These are phyloP conservation scores for Erucastrum elatum DNA, from an alignment of 345 rosid genomes.

Conservation along the genomic window DNA sequence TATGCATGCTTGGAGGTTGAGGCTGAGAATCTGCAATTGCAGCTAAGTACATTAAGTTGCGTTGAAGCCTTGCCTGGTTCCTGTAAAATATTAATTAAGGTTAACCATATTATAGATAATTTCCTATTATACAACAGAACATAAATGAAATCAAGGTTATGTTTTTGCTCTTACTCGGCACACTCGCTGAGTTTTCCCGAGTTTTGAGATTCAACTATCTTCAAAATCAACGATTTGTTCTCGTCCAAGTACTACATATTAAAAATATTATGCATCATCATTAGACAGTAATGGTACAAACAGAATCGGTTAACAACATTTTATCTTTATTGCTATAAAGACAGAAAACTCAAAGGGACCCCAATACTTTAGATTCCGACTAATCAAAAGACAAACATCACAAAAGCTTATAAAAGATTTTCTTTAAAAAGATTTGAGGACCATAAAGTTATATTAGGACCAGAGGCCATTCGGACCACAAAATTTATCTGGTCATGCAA, in stretches of 20 bases:
- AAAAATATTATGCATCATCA: conserved; percentile 11
- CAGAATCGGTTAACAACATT: background rate
- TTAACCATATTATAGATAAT: conserved; percentile 2
- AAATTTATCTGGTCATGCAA: conserved; percentile 40
- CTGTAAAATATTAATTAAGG: conserved; percentile 42
- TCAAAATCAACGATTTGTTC: conserved; percentile 98
- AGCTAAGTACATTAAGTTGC: conserved; percentile 96
- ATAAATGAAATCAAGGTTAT: background rate
- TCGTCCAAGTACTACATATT: conserved; percentile 90
- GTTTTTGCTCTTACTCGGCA: conserved; percentile 74
- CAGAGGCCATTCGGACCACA: conserved; percentile 36
- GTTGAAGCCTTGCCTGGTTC: conserved; percentile 95
- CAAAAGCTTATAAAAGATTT: conserved; percentile 36
- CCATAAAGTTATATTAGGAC: conserved; percentile 36
- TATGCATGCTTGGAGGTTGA: conserved; percentile 73
- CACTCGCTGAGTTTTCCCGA: conserved; percentile 91
- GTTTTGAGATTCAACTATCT: conserved; percentile 99
- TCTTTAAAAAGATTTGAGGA: conserved; percentile 33
- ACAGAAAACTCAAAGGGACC: conserved; percentile 28
- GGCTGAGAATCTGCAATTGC: conserved; percentile 99
- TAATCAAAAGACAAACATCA: conserved; percentile 35
- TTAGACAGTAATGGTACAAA: conserved; percentile 3
- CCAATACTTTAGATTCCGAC: conserved; percentile 26
- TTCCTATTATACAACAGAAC: background rate
- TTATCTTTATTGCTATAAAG: conserved; percentile 10